A percentile compares a stretch with the other conserved stretches of the same genome.
Evolutionary conservation across 257 asterid genomes (phyloP).

Genomic region (Galeopsis tetrahit): DNA sequence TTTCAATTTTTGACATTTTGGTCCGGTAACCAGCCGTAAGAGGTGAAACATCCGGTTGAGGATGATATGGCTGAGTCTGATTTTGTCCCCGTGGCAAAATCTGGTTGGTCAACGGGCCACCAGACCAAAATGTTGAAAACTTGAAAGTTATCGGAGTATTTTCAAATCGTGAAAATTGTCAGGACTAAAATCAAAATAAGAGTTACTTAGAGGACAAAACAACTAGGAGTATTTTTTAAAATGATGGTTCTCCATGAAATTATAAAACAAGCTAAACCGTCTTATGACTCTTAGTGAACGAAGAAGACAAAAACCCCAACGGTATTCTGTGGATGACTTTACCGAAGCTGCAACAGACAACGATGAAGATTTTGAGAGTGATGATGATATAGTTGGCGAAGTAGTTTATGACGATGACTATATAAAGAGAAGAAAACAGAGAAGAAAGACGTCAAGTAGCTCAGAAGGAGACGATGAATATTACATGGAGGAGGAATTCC

Average conservation of each 20-base stretch:
- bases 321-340: constrained; percentile 71
- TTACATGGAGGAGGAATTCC: constrained; percentile 71
- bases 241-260: background rate
- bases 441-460: constrained; percentile 75
- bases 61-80: too few relatives aligned
- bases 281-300: constrained; percentile 59
- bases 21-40: too few relatives aligned
- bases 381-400: constrained; percentile 95
- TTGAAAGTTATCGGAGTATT: too few relatives aligned
- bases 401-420: constrained; percentile 92
- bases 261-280: constrained; percentile 13
- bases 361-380: constrained; percentile 83
- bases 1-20: too few relatives aligned
- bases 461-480: constrained; percentile 95
- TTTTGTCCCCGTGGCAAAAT: too few relatives aligned
- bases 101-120: too few relatives aligned
- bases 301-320: constrained; percentile 81
- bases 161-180: too few relatives aligned
- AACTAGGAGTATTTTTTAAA: background rate
- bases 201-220: too few relatives aligned
- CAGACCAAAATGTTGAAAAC: too few relatives aligned
- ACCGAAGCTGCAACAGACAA: constrained; percentile 75
- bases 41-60: too few relatives aligned
- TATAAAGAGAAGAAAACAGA: constrained; percentile 62
- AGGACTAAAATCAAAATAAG: too few relatives aligned